These are phyloP conservation scores for Protomyces inundatus DNA, from an alignment of 1,139 yeast species.

Conservation along the genomic window DNA sequence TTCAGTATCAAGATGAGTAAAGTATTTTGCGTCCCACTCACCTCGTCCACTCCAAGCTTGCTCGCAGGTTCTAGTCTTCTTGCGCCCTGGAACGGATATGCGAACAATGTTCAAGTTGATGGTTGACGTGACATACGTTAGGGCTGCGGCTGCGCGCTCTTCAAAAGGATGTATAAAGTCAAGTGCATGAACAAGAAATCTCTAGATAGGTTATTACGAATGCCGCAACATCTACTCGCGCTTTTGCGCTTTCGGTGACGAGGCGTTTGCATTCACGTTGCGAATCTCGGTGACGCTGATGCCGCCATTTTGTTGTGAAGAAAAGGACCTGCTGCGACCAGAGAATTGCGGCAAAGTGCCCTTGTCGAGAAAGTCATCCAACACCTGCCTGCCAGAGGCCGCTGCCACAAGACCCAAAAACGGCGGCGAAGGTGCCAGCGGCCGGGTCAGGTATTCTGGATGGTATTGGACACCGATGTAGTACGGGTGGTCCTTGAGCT, in stretches of 20 bases:
- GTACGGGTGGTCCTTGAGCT: conserved; percentile 74
- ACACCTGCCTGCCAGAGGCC: conserved; percentile 23
- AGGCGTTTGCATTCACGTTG: neutral
- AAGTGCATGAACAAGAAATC: too few relatives aligned
- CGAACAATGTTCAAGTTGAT: too few relatives aligned
- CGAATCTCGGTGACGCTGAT: conserved; percentile 9
- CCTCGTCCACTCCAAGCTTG: too few relatives aligned
- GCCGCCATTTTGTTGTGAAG: neutral
- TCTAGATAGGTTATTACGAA: too few relatives aligned
- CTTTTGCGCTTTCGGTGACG: neutral
- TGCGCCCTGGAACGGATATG: too few relatives aligned
- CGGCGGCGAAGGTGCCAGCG: conserved; percentile 93
- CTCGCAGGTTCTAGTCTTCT: too few relatives aligned
- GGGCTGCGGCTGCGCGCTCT: too few relatives aligned
- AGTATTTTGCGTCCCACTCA: too few relatives aligned
- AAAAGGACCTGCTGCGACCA: conserved; percentile 17
- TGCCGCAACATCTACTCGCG: neutral
- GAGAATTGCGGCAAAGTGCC: conserved; percentile 19
- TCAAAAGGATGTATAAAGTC: too few relatives aligned
- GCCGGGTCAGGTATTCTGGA: conserved; percentile 95
- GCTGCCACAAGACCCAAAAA: conserved; percentile 96
- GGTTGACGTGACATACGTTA: too few relatives aligned
- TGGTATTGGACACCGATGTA: conserved; percentile 96
- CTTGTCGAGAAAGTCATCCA: conserved; percentile 9
- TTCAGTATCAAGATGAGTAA: too few relatives aligned